Conservation (phyloP, 768 basidiomycete species). For the Leucosporidium yakuticum region DNA sequence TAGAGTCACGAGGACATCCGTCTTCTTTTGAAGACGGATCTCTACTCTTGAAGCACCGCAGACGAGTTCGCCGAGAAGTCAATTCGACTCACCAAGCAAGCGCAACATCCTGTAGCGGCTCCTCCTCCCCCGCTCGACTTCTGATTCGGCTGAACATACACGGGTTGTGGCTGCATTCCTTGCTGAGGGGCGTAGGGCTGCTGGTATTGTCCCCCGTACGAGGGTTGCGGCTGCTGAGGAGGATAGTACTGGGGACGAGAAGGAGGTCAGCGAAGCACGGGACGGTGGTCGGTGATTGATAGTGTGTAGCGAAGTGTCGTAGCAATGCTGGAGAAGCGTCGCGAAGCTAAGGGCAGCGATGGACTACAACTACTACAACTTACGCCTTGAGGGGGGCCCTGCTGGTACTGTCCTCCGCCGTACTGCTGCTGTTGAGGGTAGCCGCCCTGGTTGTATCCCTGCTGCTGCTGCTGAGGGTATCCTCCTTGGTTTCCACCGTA, state of each 20-base stretch:
- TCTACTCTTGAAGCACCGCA: too few relatives aligned
- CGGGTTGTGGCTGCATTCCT: not conserved
- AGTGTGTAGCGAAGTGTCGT: too few relatives aligned
- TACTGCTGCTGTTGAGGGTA: slow-evolving; percentile 12
- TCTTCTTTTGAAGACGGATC: too few relatives aligned
- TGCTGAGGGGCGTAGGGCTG: not conserved
- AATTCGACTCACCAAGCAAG: slow-evolving; percentile 15
- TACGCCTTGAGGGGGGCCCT: not conserved
- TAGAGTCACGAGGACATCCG: too few relatives aligned
- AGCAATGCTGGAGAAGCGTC: too few relatives aligned
- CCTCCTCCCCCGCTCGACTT: slow-evolving; percentile 15
- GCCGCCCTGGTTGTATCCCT: slow-evolving; percentile 16
- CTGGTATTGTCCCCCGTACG: not conserved
- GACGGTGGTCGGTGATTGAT: too few relatives aligned
- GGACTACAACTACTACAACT: too few relatives aligned
- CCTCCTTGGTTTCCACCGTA: slow-evolving; percentile 1
- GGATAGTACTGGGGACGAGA: not conserved
- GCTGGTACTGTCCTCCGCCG: not conserved
- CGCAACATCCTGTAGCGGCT: slow-evolving; percentile 20
- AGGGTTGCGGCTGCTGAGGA: not conserved
- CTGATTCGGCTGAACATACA: slow-evolving; percentile 27
- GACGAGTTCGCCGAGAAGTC: too few relatives aligned
- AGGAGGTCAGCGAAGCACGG: not conserved
- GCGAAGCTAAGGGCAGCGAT: too few relatives aligned
- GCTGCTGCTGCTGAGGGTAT: slow-evolving; percentile 14